phyloP scores from a whole-genome alignment of 2,329 filamentous ascomycete genomes.

The Phaeophleospora eucalypticola region DNA sequence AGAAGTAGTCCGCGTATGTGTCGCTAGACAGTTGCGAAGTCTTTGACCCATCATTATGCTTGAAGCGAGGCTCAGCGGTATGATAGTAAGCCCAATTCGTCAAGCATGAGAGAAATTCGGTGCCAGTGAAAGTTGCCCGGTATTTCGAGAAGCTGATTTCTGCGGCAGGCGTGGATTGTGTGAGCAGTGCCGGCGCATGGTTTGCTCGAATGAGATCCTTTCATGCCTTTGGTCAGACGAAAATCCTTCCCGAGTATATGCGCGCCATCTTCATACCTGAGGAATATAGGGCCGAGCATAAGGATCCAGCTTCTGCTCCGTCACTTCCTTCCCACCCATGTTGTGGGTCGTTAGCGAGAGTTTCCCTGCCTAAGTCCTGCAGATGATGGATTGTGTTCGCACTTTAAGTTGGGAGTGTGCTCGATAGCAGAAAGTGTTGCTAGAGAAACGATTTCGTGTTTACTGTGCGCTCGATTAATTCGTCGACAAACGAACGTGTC shows the following conservation, averaged over 20 bases:
- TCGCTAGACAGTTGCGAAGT: too few relatives aligned
- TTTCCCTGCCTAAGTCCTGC: too few relatives aligned
- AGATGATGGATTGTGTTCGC: too few relatives aligned
- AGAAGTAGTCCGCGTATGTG: conserved; percentile 8
- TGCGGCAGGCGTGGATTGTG: neutral
- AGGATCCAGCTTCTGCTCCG: neutral
- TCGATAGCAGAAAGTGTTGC: too few relatives aligned
- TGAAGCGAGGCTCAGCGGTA: neutral
- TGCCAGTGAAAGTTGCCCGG: neutral
- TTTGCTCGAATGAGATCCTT: neutral
- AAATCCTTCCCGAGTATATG: too few relatives aligned
- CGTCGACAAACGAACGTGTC: too few relatives aligned
- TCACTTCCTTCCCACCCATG: neutral
- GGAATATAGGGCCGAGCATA: neutral
- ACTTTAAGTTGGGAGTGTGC: too few relatives aligned
- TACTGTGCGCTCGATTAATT: too few relatives aligned
- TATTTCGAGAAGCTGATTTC: neutral
- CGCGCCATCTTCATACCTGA: too few relatives aligned
- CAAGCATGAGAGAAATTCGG: neutral
- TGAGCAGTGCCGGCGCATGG: neutral
- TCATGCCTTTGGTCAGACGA: too few relatives aligned
- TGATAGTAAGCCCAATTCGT: neutral
- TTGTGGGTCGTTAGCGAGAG: neutral
- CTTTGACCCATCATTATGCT: too few relatives aligned
- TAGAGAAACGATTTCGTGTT: too few relatives aligned